Evolutionary conservation across 164 flowering plant species (phyloP).

Genomic region (Echeveria elegans): DNA sequence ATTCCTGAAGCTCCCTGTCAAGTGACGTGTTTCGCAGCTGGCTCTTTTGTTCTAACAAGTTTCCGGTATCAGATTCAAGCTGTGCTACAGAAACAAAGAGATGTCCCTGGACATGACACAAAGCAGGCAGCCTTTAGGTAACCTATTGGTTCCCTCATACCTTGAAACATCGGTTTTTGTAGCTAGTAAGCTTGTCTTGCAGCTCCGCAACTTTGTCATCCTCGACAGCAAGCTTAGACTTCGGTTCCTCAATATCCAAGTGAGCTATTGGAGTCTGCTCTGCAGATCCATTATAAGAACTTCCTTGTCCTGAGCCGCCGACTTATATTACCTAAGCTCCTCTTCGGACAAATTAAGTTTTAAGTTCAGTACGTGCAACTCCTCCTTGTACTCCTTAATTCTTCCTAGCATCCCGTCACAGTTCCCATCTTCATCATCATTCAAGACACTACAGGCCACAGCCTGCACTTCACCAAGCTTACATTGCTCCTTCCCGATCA

Average conservation of each 20-base stretch:
- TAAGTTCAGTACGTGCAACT: constrained; percentile 12
- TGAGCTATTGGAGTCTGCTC: constrained; percentile 14
- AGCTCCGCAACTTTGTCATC: constrained; percentile 13
- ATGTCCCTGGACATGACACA: constrained; percentile 12
- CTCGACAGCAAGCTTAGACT: constrained; percentile 17
- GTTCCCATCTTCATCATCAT: not conserved
- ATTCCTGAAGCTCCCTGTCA: constrained; percentile 4
- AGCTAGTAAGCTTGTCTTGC: constrained; percentile 12
- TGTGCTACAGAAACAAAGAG: constrained; percentile 15
- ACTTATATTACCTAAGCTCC: constrained; percentile 18
- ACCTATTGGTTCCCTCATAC: constrained; percentile 10
- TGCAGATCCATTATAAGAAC: constrained; percentile 8
- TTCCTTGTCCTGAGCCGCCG: constrained; percentile 15
- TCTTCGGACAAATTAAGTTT: constrained; percentile 22
- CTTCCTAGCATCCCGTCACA: constrained; percentile 16
- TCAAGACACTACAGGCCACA: constrained; percentile 1
- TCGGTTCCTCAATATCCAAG: constrained; percentile 12
- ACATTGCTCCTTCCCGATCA: constrained; percentile 14
- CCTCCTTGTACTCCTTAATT: constrained; percentile 14
- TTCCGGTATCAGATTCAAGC: constrained; percentile 12
- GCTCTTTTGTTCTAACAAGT: constrained; percentile 9
- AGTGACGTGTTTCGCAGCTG: constrained; percentile 1
- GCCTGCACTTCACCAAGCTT: constrained; percentile 10
- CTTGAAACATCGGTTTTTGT: constrained; percentile 15
- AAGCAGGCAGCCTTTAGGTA: constrained; percentile 1